Percentiles rank a stretch among this genome's conserved stretches.
phyloP scores from a whole-genome alignment of 768 basidiomycete genomes.

The Coprinellus micaceus region DNA sequence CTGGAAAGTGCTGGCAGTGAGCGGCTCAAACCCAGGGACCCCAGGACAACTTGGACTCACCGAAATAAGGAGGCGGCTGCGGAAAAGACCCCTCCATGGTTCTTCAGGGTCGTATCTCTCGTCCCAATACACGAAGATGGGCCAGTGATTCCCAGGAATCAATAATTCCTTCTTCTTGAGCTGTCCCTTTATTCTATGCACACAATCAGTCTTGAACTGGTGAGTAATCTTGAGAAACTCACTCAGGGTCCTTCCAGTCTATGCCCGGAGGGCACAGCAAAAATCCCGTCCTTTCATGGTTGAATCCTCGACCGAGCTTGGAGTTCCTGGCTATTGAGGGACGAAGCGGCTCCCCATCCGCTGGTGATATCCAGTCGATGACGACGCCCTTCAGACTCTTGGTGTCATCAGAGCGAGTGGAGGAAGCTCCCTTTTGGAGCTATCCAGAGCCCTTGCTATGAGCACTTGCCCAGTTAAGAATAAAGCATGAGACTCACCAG shows the following conservation, averaged over 20 bases:
- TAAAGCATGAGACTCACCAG: no score
- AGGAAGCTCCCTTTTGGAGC: not conserved
- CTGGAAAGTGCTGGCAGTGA: no score
- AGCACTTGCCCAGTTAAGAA: no score
- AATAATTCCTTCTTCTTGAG: not conserved
- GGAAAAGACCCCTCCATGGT: conserved; percentile 2
- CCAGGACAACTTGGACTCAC: no score
- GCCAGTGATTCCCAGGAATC: not conserved
- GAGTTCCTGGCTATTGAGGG: not conserved
- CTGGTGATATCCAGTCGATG: conserved; percentile 5
- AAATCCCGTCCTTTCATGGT: not conserved
- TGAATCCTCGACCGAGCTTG: not conserved
- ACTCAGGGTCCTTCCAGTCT: conserved; percentile 2
- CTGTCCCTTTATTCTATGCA: not conserved
- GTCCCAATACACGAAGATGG: not conserved
- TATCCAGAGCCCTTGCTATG: not conserved
- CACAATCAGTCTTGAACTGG: no score
- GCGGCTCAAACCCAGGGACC: no score
- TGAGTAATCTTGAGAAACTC: not conserved
- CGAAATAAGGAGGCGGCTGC: not conserved
- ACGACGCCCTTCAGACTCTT: not conserved
- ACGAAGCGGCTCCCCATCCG: not conserved
- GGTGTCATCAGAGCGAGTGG: not conserved
- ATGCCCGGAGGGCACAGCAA: not conserved
- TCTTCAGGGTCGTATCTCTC: not conserved